These are phyloP conservation scores for Claviceps sp. DNA, from an alignment of 2,329 filamentous ascomycete species.

Conservation along the genomic window DNA sequence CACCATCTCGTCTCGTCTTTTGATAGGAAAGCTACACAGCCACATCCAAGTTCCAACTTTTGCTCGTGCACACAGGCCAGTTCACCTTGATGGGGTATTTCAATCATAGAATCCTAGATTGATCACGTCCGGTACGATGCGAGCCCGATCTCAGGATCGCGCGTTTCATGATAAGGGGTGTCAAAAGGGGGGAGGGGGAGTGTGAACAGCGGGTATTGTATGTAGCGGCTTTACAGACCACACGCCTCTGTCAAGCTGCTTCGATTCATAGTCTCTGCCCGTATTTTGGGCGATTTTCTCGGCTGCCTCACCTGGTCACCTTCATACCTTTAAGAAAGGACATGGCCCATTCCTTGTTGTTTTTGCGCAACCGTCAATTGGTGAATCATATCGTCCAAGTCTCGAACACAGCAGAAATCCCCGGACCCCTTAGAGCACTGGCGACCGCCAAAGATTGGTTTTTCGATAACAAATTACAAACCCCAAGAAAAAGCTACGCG, in stretches of 20 bases:
- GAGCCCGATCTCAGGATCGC: neutral
- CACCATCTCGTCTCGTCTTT: neutral
- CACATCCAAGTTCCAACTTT: neutral
- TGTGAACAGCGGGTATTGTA: neutral
- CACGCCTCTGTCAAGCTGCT: neutral
- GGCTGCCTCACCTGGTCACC: neutral
- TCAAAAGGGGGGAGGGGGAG: neutral
- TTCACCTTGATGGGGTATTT: neutral
- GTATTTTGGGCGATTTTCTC: neutral
- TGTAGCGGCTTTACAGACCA: neutral
- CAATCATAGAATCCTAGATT: neutral
- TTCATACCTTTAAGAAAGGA: neutral
- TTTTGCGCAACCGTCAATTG: neutral
- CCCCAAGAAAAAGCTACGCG: too few relatives aligned
- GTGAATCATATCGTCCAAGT: constrained; percentile 2
- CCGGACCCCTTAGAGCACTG: neutral
- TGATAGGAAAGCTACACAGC: neutral
- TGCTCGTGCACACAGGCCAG: neutral
- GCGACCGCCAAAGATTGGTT: neutral
- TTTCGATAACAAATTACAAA: neutral
- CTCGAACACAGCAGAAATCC: neutral
- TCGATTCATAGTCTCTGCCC: neutral
- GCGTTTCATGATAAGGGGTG: neutral
- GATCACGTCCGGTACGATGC: neutral
- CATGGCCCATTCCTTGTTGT: neutral